Evolutionary conservation across 768 basidiomycete genomes (phyloP), one percentile per base, ranked within the genome.

Genomic region (Podaxis pistillaris): DNA sequence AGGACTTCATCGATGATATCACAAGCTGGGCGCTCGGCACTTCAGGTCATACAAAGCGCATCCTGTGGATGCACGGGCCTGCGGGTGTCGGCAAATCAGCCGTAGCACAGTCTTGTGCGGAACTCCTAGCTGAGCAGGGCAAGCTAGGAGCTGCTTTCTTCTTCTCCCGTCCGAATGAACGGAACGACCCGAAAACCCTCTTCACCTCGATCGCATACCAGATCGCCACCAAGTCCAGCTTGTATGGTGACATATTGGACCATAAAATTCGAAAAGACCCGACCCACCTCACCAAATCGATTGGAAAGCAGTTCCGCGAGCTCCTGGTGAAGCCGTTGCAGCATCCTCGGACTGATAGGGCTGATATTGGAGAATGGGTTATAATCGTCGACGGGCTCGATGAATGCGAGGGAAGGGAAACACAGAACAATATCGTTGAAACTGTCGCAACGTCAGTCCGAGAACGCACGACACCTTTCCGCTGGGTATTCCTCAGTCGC

Each of bases 301-400:
- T 59, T 12, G 3, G 12, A 2, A 3, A 5, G 2, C 58, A 49
- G 11, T 50, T 59, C 22, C 58, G 19, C 22, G 19, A 51, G 19
- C 46, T 59, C 4, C 15, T 52, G 11, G 51, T 52, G 9, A 30
- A 8, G 15, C 51, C 51, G 17, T 30, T 52, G 3, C 24, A 52
- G 1, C 22, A 52, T 11, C 11, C 28, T 6, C 40, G 30, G 50
- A 33, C 3, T 8, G 9, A 3, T 2, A 30, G 33, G 2, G 19
- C 11, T 4, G 3, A 40, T 5, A 5, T 59, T 1, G 22, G 17
- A 22, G 17, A 49, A 9, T 4, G 13, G 4, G 8, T 62, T 1
- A 55, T 65, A 5, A n/a, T 65, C 2, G 58, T 66, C n/a, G 65
- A 66, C 30, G 65, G 65, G 0, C 51, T 66, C 17, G 65, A 63